phyloP scores from a whole-genome alignment of 768 basidiomycete genomes.

The Leucocoprinus leucothites region DNA sequence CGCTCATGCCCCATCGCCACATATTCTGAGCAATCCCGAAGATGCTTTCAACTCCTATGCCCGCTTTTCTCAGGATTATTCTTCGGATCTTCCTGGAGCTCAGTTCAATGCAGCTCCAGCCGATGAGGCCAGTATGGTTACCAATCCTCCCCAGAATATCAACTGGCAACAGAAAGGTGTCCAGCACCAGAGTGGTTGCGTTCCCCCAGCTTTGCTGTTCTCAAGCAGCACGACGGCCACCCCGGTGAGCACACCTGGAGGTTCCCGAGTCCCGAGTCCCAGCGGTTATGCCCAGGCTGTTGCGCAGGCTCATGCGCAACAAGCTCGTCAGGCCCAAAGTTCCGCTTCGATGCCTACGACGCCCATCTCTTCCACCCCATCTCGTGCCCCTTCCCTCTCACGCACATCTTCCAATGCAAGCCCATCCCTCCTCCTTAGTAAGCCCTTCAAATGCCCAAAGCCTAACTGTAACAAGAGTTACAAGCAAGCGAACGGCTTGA shows the following conservation, averaged over 20 bases:
- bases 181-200: constrained; percentile 37
- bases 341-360: constrained; percentile 18
- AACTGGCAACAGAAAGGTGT: constrained; percentile 11
- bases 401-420: constrained; percentile 32
- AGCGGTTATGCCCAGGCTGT: constrained; percentile 10
- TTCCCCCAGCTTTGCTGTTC: constrained; percentile 66
- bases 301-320: constrained; percentile 18
- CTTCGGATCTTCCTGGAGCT: constrained; percentile 59
- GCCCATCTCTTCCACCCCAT: constrained; percentile 18
- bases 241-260: constrained; percentile 44
- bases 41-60: constrained; percentile 71
- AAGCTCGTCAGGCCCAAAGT: constrained; percentile 11
- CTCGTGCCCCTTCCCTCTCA: constrained; percentile 8
- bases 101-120: constrained; percentile 36
- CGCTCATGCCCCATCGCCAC: constrained; percentile 15
- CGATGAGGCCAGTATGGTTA: constrained; percentile 31
- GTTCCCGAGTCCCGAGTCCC: constrained; percentile 37
- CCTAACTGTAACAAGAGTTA: constrained; percentile 94
- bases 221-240: constrained; percentile 33
- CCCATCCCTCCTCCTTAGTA: constrained; percentile 65
- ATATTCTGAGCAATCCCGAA: constrained; percentile 29
- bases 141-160: not conserved
- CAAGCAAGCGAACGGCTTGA: constrained; percentile 93
- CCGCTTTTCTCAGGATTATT: constrained; percentile 60
- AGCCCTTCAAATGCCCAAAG: constrained; percentile 93